Base-by-base conservation (phyloP, 306 rosid species). In the Mucuna pruriens region DNA sequence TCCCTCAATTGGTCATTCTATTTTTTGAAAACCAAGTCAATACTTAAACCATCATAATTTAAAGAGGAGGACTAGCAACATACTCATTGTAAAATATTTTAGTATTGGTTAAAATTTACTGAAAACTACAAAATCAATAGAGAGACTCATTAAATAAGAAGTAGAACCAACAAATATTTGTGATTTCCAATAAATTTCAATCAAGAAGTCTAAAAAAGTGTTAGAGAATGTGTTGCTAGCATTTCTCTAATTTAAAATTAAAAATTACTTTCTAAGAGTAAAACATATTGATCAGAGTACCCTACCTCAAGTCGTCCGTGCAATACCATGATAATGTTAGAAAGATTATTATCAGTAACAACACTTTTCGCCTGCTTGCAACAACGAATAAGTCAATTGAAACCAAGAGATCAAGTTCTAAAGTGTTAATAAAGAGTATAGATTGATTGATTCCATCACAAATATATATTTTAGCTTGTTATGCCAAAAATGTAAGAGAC, bases 261-360 rank as follows among this genome's bases (percentile, higher is more conserved):
- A 70, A 60, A 49, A 49, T 10, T 69, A 78, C 58, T 54, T 74
- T 57, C 33, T 52, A 23, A 80, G 19, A 40, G 58, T 31, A 78
- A 46, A 44, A 12, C 1, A 54, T 44, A 57, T 49, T 60, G 66
- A 8, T 12, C 22, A 62, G 44, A 29, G 55, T 51, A 88, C 45
- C 89, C 58, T 81, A 92, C 97, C 97, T 92, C 97, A 85, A 92
- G 94, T 69, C 91, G 80, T 52, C 93, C 91, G 72, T 90, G 97
- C 87, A 92, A 77, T 66, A 92, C 93, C 19, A 69, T 85, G 84
- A 92, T 51, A 5, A 80, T 71, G 12, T 92, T 84, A 0, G 97
- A 90, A 12, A 92, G 78, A 68, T 90, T 90, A 77, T 92, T 92
- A 15, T 91, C 97, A 71, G 88, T 77, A 45, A 92, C 93, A 76